Conservation (phyloP, 2,329 filamentous ascomycete genomes). For the Xylaria sp. region DNA sequence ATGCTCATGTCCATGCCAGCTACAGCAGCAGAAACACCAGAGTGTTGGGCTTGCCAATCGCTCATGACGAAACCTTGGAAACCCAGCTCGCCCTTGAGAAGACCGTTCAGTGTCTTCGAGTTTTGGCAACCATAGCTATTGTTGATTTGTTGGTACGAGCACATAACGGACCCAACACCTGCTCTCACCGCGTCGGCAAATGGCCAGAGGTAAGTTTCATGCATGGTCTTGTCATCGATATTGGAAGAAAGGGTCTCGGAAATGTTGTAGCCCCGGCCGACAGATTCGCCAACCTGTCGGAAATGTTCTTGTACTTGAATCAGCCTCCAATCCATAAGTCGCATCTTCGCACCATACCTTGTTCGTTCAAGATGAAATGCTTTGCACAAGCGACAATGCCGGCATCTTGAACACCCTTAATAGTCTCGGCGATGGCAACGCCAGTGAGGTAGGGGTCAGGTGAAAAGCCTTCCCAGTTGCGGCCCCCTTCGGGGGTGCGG, state of each 20-base stretch:
- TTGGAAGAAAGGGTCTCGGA: constrained; percentile 63
- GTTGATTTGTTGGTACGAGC: constrained; percentile 79
- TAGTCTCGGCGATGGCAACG: constrained; percentile 71
- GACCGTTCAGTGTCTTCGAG: constrained; percentile 73
- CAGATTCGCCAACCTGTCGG: constrained; percentile 64
- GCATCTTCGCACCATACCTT: constrained; percentile 47
- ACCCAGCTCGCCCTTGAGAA: constrained; percentile 79
- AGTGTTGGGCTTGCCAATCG: constrained; percentile 81
- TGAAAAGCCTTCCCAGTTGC: constrained; percentile 75
- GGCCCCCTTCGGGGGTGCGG: constrained; percentile 68
- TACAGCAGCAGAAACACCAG: constrained; percentile 67
- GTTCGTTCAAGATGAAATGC: constrained; percentile 73
- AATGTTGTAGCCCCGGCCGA: constrained; percentile 66
- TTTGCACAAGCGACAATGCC: constrained; percentile 81
- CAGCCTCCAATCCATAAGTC: constrained; percentile 12
- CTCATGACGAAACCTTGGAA: constrained; percentile 82
- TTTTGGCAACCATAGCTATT: constrained; percentile 83
- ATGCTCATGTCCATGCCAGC: constrained; percentile 88
- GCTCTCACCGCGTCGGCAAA: constrained; percentile 75
- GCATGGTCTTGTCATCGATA: constrained; percentile 74
- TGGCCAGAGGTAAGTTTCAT: constrained; percentile 80
- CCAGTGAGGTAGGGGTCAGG: constrained; percentile 79
- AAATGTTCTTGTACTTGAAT: constrained; percentile 64
- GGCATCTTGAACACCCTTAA: constrained; percentile 79
- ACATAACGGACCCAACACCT: constrained; percentile 69